phyloP scores from a whole-genome alignment of 1,139 yeast species.

The Nakaseomyces uthaithaninus region DNA sequence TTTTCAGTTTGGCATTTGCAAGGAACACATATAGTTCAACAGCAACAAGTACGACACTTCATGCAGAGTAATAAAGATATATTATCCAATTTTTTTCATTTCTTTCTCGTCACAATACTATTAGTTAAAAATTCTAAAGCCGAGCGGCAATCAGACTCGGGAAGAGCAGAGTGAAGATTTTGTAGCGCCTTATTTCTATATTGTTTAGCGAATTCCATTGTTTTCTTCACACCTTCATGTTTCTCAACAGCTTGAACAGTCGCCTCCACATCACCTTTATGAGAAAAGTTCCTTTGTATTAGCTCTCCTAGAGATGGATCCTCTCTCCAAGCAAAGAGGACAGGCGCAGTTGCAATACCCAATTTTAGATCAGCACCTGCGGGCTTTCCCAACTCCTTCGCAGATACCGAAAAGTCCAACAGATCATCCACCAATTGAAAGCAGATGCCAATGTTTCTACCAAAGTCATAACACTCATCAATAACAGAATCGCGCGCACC shows the following conservation, averaged over 20 bases:
- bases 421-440: constrained; percentile 95
- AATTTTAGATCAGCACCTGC: constrained; percentile 89
- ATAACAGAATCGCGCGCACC: constrained; percentile 70
- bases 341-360: constrained; percentile 97
- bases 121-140: constrained; percentile 82
- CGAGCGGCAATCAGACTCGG: constrained; percentile 81
- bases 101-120: constrained; percentile 72
- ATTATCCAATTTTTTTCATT: no score
- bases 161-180: constrained; percentile 58
- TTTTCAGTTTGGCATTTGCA: no score
- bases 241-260: constrained; percentile 68
- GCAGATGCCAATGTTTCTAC: constrained; percentile 87
- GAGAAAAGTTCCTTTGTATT: constrained; percentile 72
- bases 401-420: constrained; percentile 85
- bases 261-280: constrained; percentile 73
- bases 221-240: constrained; percentile 68
- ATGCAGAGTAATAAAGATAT: no score
- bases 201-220: constrained; percentile 65
- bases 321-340: constrained; percentile 86
- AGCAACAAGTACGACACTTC: no score
- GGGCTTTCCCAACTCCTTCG: constrained; percentile 82
- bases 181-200: constrained; percentile 70
- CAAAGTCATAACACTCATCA: constrained; percentile 83
- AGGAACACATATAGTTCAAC: no score
- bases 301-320: constrained; percentile 76